Base-by-base conservation (phyloP, 495 filamentous ascomycete species). In the Neurospora tetrasperma region DNA sequence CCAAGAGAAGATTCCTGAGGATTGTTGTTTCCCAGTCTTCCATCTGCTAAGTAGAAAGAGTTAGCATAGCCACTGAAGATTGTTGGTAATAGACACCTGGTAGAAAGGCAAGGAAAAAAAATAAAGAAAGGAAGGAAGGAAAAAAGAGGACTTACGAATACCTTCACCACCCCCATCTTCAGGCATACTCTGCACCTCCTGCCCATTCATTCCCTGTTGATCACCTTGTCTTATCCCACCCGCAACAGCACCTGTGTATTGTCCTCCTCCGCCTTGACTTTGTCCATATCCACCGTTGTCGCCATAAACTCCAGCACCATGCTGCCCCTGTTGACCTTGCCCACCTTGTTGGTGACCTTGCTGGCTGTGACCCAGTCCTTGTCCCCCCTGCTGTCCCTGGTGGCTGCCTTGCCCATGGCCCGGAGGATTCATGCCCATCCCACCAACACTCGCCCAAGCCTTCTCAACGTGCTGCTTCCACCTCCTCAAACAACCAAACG, bases 401-500 rank as follows among this genome's bases (percentile, higher is more conserved):
- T 38, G 35, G 35, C 10, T n/a, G 5, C n/a, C 20, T 3, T 54
- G 46, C 35, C 35, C 35, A 23, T 54, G 48, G 31, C 23, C 54
- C 5, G 54, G 54, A 10, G 14, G 27, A 38, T 66, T 66, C 54
- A 66, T 66, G 12, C 48, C 48, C n/a, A 20, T 54, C n/a, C 48
- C 48, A 59, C 14, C 27, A 16, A 66, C 54, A 18, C 6, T 18
- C 6, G 54, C 76, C 70, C 76, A 71, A 3, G 75, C 75, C 39
- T 74, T 69, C 70, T 80, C 78, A n/a, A 80, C 70, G 46, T 83
- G 79, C 68, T 66, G 75, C 74, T 83, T 83, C 80, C 82, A 84
- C 62, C 78, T 75, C 43, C 77, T 77, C 20, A 85, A 75, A 71
- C 81, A 84, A 41, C 80, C 81, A 73, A 83, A 82, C 7, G 81